Conservation (phyloP, 108 stramenopile species). For the Cyclotella choctawhatcheeana region DNA sequence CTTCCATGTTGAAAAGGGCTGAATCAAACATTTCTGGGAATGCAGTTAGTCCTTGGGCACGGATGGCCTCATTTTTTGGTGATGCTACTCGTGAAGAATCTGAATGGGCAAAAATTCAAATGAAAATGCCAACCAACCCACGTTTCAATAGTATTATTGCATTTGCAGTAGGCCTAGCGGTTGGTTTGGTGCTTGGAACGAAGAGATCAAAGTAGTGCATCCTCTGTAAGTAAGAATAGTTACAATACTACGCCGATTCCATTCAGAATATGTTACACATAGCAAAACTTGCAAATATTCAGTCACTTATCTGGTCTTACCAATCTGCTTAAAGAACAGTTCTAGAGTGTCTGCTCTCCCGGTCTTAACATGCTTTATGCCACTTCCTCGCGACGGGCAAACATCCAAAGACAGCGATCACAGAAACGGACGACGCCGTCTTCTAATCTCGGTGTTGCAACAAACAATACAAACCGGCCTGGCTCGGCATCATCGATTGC, state of each 20-base stretch:
- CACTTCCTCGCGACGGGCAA: no score
- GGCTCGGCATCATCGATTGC: conserved; percentile 4
- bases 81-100: conserved; percentile 9
- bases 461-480: no score
- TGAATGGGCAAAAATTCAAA: background rate
- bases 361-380: no score
- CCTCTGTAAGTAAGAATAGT: no score
- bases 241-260: no score
- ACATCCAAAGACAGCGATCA: no score
- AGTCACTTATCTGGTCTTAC: no score
- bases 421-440: background rate
- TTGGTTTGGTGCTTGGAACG: background rate
- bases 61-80: conserved; percentile 45
- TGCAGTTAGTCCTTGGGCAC: conserved; percentile 30
- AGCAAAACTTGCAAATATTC: no score
- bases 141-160: background rate
- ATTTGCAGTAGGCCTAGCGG: background rate
- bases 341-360: no score
- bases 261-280: no score
- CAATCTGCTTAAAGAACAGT: no score
- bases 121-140: background rate
- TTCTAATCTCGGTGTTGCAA: background rate
- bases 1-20: conserved; percentile 38
- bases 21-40: conserved; percentile 46
- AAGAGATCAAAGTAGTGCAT: background rate